Percentiles rank a stretch among this genome's conserved stretches.
These are phyloP conservation scores for Hymenoscyphus occultus DNA, from an alignment of 2,329 filamentous ascomycete genomes.

Conservation along the genomic window DNA sequence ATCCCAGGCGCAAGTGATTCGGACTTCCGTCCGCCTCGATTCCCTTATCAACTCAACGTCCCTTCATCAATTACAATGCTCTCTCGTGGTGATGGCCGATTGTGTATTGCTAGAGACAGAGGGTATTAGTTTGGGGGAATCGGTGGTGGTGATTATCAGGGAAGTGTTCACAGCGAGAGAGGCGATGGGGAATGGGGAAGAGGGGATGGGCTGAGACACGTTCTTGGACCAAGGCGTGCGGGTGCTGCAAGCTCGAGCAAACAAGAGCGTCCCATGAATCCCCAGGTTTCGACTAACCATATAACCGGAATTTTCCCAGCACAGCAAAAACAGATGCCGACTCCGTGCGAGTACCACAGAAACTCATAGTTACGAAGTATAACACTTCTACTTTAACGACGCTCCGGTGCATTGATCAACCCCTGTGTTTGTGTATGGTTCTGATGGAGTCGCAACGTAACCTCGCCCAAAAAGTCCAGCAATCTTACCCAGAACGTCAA, in stretches of 20 bases:
- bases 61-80: slow-evolving; percentile 20
- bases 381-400: too few species aligned
- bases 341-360: too few species aligned
- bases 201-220: not conserved
- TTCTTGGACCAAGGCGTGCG: not conserved
- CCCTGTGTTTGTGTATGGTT: too few species aligned
- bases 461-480: not conserved
- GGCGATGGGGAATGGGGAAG: not conserved
- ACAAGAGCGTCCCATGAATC: not conserved
- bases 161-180: not conserved
- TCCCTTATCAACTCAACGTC: slow-evolving; percentile 13
- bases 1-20: slow-evolving; percentile 17
- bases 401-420: too few species aligned
- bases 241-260: not conserved
- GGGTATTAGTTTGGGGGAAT: not conserved
- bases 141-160: not conserved
- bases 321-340: too few species aligned
- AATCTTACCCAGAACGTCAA: not conserved
- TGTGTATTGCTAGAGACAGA: not conserved
- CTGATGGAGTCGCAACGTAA: not conserved
- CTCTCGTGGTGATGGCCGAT: not conserved
- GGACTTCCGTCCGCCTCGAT: slow-evolving; percentile 23
- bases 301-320: not conserved
- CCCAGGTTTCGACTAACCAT: not conserved
- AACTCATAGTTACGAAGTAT: too few species aligned